Evolutionary conservation across 306 rosid genomes (phyloP).

Genomic region (Castanea crenata): DNA sequence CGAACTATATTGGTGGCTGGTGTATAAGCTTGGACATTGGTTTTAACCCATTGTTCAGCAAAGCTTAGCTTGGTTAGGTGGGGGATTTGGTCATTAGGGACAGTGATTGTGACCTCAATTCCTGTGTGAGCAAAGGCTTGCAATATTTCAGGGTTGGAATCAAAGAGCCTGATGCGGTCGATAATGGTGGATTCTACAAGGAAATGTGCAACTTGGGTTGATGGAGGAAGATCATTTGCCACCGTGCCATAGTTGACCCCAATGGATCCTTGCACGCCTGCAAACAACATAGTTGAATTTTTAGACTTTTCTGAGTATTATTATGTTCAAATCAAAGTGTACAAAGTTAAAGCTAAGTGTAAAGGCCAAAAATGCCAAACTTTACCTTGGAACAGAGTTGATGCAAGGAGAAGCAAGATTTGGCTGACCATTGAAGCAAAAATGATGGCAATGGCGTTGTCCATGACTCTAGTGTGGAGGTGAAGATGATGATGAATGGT

Average conservation of each 20-base stretch:
- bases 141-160: constrained; percentile 48
- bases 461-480: constrained; percentile 28
- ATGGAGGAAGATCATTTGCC: constrained; percentile 69
- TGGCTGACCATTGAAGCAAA: constrained; percentile 10
- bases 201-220: constrained; percentile 54
- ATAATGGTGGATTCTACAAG: constrained; percentile 53
- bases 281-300: background rate
- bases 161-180: constrained; percentile 51
- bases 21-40: constrained; percentile 52
- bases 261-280: constrained; percentile 46
- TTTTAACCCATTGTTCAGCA: constrained; percentile 57
- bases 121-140: constrained; percentile 54
- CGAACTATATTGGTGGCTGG: constrained; percentile 56
- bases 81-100: constrained; percentile 66
- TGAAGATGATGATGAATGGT: background rate
- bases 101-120: constrained; percentile 49
- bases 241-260: constrained; percentile 80
- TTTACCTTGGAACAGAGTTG: constrained; percentile 38
- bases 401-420: constrained; percentile 33
- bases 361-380: too few species aligned
- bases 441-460: constrained; percentile 8
- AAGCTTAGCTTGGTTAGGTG: constrained; percentile 39
- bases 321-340: background rate
- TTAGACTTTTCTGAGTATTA: background rate
- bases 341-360: too few species aligned